These are phyloP conservation scores for Orbilia javanica DNA, from an alignment of 2,329 filamentous ascomycete species.

Conservation along the genomic window DNA sequence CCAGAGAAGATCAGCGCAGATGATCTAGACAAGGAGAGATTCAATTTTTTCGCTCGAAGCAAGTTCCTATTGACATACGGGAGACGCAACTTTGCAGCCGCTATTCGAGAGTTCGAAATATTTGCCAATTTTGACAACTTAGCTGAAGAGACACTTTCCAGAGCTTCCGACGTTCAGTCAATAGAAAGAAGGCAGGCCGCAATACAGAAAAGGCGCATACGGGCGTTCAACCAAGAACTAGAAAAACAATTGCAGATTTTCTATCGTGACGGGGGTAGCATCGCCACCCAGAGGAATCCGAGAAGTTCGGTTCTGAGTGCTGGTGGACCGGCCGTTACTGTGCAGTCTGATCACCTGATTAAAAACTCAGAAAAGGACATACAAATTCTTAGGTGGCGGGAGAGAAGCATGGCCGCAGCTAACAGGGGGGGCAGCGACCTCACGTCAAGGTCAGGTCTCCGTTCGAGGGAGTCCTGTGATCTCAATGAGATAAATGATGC, in stretches of 20 bases:
- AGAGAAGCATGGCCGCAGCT: not conserved
- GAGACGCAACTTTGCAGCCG: slow-evolving; percentile 25
- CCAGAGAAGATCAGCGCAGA: slow-evolving; percentile 26
- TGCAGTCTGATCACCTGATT: not conserved
- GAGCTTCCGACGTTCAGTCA: slow-evolving; percentile 19
- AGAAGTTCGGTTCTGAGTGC: slow-evolving; percentile 15
- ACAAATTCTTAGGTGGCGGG: slow-evolving; percentile 37
- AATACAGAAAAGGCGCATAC: slow-evolving; percentile 27
- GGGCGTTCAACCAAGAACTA: slow-evolving; percentile 47
- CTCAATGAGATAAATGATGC: slow-evolving; percentile 43
- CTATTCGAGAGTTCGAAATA: slow-evolving; percentile 31
- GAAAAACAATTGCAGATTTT: slow-evolving; percentile 29
- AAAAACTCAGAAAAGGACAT: slow-evolving; percentile 8
- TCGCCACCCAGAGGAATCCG: slow-evolving; percentile 30
- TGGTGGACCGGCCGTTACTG: not conserved
- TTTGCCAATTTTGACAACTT: slow-evolving; percentile 36
- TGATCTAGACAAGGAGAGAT: not conserved
- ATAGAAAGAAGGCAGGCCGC: slow-evolving; percentile 20
- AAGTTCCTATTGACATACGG: slow-evolving; percentile 41
- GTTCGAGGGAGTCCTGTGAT: slow-evolving; percentile 9
- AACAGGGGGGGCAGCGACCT: not conserved
- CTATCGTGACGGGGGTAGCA: slow-evolving; percentile 43
- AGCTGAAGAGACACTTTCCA: slow-evolving; percentile 35
- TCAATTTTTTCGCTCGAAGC: slow-evolving; percentile 15
- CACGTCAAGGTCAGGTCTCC: not conserved